Percentiles rank a stretch among this genome's conserved stretches.
Evolutionary conservation across 2,329 filamentous ascomycete genomes (phyloP).

Genomic region (Aureobasidium sp.): DNA sequence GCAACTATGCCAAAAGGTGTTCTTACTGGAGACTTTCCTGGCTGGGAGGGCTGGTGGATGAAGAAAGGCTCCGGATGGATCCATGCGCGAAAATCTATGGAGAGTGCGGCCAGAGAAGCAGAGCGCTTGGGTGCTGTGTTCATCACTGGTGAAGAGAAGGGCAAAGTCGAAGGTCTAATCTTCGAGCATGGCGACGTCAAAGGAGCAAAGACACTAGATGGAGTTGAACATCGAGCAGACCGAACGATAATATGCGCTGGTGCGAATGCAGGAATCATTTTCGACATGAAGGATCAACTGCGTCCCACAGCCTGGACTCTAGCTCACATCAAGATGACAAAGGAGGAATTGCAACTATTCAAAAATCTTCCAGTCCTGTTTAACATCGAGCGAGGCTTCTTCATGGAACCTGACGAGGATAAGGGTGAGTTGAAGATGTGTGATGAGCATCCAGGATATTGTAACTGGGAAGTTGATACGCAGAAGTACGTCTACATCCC

Average conservation of each 20-base stretch:
- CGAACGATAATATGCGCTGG: conserved; percentile 42
- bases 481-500: too few species aligned
- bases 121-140: conserved; percentile 39
- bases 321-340: conserved; percentile 41
- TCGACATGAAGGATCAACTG: conserved; percentile 45
- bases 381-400: conserved; percentile 41
- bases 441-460: conserved; percentile 50
- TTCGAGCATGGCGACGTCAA: conserved; percentile 27
- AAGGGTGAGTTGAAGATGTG: conserved; percentile 41
- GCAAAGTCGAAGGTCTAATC: conserved; percentile 32
- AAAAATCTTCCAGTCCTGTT: conserved; percentile 42
- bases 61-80: conserved; percentile 43
- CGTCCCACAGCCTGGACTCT: conserved; percentile 47
- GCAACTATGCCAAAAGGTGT: conserved; percentile 44
- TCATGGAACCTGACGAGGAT: conserved; percentile 41
- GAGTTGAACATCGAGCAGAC: conserved; percentile 32
- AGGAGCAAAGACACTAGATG: conserved; percentile 38
- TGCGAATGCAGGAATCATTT: conserved; percentile 38
- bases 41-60: conserved; percentile 44
- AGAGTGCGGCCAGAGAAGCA: conserved; percentile 38
- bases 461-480: conserved; percentile 33
- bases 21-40: conserved; percentile 40
- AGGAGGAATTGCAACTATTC: conserved; percentile 37
- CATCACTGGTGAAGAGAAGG: conserved; percentile 31
- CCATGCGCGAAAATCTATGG: conserved; percentile 42